A percentile compares a stretch with the other conserved stretches of the same genome.
These are phyloP conservation scores for Hortiboletus flavorubellus DNA, from an alignment of 768 basidiomycete genomes.

Conservation along the genomic window DNA sequence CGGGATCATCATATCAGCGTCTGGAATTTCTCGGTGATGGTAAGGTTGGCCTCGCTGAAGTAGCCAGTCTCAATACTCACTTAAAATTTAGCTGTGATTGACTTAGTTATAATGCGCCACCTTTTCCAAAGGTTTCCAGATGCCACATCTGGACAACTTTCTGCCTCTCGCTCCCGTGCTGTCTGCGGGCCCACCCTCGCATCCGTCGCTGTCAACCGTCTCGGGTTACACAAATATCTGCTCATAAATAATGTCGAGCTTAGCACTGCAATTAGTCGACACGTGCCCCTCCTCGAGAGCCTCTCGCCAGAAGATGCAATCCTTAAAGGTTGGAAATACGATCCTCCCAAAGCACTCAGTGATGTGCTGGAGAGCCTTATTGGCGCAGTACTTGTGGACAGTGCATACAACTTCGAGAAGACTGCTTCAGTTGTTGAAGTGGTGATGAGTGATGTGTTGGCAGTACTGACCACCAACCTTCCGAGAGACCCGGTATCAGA, in stretches of 20 bases:
- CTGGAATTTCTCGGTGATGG: slow-evolving; percentile 90
- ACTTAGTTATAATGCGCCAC: slow-evolving; percentile 68
- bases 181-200: slow-evolving; percentile 76
- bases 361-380: slow-evolving; percentile 85
- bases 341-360: slow-evolving; percentile 82
- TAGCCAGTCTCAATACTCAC: slow-evolving; percentile 4
- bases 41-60: slow-evolving; percentile 34
- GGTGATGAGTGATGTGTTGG: slow-evolving; percentile 67
- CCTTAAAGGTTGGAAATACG: slow-evolving; percentile 70
- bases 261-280: slow-evolving; percentile 56
- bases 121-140: slow-evolving; percentile 66
- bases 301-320: slow-evolving; percentile 61
- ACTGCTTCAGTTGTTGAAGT: slow-evolving; percentile 57
- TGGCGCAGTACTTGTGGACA: slow-evolving; percentile 82
- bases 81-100: slow-evolving; percentile 53
- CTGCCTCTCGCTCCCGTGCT: slow-evolving; percentile 63
- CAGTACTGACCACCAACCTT: slow-evolving; percentile 53
- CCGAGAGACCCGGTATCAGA: slow-evolving; percentile 71
- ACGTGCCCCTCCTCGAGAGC: slow-evolving; percentile 55
- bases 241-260: slow-evolving; percentile 69
- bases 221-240: slow-evolving; percentile 66
- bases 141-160: slow-evolving; percentile 75
- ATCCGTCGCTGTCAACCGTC: slow-evolving; percentile 58
- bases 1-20: slow-evolving; percentile 72
- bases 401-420: slow-evolving; percentile 68